phyloP scores from a whole-genome alignment of 2,329 filamentous ascomycete species.

The Colletotrichum ledebouriae region DNA sequence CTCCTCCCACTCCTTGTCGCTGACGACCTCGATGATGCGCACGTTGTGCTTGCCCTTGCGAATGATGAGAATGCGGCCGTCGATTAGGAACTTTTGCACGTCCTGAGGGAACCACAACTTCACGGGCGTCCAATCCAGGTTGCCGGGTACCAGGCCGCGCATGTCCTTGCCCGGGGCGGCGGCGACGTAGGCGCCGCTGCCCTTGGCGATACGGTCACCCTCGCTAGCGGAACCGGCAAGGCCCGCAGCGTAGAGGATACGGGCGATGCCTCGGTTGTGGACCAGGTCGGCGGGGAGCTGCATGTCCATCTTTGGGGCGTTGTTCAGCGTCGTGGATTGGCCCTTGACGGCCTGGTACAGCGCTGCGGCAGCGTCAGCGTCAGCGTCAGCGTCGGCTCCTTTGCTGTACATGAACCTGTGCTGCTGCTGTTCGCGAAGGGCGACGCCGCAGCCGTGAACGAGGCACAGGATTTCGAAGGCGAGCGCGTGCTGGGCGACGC shows the following conservation, averaged over 20 bases:
- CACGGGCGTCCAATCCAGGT: slow-evolving; percentile 72
- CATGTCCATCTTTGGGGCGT: slow-evolving; percentile 66
- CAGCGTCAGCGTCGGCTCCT: slow-evolving; percentile 30
- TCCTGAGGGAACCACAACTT: slow-evolving; percentile 70
- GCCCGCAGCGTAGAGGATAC: slow-evolving; percentile 71
- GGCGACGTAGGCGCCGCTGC: slow-evolving; percentile 72
- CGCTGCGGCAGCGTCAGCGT: slow-evolving; percentile 21
- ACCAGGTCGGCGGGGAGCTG: slow-evolving; percentile 71
- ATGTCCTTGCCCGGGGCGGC: slow-evolving; percentile 60
- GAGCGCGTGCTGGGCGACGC: slow-evolving; percentile 85
- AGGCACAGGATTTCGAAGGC: slow-evolving; percentile 86
- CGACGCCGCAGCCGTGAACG: slow-evolving; percentile 78
- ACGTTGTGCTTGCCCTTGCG: slow-evolving; percentile 75
- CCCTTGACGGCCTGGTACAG: slow-evolving; percentile 42
- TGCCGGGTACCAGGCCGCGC: slow-evolving; percentile 60
- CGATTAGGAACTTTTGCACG: slow-evolving; percentile 72
- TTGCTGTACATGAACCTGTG: slow-evolving; percentile 66
- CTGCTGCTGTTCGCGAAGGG: slow-evolving; percentile 70
- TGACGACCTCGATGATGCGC: slow-evolving; percentile 71
- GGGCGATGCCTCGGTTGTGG: slow-evolving; percentile 65
- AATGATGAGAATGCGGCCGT: slow-evolving; percentile 69
- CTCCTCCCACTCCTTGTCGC: slow-evolving; percentile 65
- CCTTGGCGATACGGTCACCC: slow-evolving; percentile 68
- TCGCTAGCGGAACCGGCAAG: slow-evolving; percentile 69
- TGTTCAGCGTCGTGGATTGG: slow-evolving; percentile 53